These are phyloP conservation scores for Chamaecyparis obtusa DNA, from an alignment of 75 land plant species.

Conservation along the genomic window DNA sequence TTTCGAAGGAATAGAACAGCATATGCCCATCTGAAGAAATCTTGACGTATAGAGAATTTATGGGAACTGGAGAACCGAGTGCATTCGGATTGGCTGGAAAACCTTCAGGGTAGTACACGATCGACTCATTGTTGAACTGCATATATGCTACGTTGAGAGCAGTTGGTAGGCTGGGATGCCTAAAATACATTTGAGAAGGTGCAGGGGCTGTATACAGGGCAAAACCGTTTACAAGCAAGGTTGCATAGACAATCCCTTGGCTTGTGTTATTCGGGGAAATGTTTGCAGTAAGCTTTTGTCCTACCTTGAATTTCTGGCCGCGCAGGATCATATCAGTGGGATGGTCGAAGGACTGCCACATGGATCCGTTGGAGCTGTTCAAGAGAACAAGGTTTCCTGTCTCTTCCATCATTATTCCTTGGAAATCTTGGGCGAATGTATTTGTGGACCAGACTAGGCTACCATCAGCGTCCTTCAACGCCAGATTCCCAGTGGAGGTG, in stretches of 20 bases:
- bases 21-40: conserved; percentile 1
- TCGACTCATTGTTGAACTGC: neutral
- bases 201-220: no score
- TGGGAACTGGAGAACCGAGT: neutral
- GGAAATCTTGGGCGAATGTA: conserved; percentile 19
- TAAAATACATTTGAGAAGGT: no score
- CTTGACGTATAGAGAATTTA: neutral
- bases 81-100: neutral
- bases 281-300: no score
- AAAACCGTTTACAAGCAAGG: no score
- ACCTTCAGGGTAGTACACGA: neutral
- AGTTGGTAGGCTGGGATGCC: no score
- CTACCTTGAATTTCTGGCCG: no score
- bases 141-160: neutral
- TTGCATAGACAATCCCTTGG: no score
- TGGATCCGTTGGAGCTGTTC: conserved; percentile 8
- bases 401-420: conserved; percentile 8
- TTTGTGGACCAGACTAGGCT: conserved; percentile 35
- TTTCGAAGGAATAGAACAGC: neutral
- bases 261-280: no score
- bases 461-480: conserved; percentile 23
- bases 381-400: conserved; percentile 40
- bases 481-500: conserved; percentile 23
- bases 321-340: conserved; percentile 23
- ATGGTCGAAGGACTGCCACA: conserved; percentile 52